Evolutionary conservation across 352 stramenopile species (phyloP).

Genomic region (Phytophthora meadii): DNA sequence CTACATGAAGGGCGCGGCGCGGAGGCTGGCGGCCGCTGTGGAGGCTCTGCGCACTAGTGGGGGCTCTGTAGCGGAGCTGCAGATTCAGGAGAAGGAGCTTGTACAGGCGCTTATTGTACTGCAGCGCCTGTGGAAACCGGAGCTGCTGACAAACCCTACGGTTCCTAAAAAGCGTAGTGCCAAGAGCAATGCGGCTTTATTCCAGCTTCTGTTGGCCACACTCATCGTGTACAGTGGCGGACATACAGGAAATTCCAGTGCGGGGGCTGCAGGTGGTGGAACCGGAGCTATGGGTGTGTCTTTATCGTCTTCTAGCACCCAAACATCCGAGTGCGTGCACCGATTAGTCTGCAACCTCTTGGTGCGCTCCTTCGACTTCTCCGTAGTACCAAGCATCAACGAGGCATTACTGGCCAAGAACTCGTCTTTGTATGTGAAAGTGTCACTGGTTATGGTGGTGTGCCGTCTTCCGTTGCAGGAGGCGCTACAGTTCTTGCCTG

Average conservation of each 20-base stretch:
- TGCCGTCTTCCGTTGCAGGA: constrained; percentile 62
- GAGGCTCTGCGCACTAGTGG: constrained; percentile 50
- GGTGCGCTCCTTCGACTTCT: constrained; percentile 79
- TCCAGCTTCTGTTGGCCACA: constrained; percentile 69
- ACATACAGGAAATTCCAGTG: constrained; percentile 36
- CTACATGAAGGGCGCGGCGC: constrained; percentile 47
- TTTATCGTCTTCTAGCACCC: constrained; percentile 49
- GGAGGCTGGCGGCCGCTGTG: constrained; percentile 55
- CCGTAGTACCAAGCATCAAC: constrained; percentile 57
- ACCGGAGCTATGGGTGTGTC: constrained; percentile 55
- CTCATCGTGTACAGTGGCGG: constrained; percentile 75
- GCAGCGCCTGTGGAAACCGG: constrained; percentile 62
- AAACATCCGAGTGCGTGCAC: constrained; percentile 76
- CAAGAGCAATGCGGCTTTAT: constrained; percentile 54
- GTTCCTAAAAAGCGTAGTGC: constrained; percentile 29
- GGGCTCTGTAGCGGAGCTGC: constrained; percentile 38
- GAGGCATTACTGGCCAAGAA: constrained; percentile 62
- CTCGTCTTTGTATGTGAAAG: constrained; percentile 70
- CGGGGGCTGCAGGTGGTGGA: constrained; percentile 31
- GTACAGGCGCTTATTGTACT: constrained; percentile 66
- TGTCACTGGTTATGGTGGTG: constrained; percentile 74
- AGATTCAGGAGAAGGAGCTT: constrained; percentile 49
- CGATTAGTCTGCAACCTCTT: constrained; percentile 77
- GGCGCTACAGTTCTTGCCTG: constrained; percentile 69
- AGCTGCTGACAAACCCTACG: constrained; percentile 33